Evolutionary conservation across 2,329 filamentous ascomycete species (phyloP).

Genomic region (Verruconis gallopava): DNA sequence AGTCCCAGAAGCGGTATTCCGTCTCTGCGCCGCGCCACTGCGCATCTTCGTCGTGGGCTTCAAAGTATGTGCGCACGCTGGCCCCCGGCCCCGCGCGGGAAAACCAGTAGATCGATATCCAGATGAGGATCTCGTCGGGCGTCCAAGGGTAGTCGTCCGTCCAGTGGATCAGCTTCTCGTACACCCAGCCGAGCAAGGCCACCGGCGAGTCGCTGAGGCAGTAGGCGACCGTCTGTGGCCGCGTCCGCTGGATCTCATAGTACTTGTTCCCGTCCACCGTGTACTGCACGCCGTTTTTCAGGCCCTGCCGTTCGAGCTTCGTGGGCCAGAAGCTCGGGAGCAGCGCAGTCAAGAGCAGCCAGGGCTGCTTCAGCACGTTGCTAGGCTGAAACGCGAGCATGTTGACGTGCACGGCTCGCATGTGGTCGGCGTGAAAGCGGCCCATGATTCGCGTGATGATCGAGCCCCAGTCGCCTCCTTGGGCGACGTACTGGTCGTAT

Average conservation of each 20-base stretch:
- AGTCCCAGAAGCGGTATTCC: constrained; percentile 6
- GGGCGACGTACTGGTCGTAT: constrained; percentile 44
- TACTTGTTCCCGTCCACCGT: constrained; percentile 44
- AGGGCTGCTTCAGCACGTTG: constrained; percentile 43
- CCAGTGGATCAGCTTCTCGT: constrained; percentile 59
- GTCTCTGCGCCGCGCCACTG: neutral
- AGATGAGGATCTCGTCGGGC: constrained; percentile 62
- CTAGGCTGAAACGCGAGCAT: constrained; percentile 34
- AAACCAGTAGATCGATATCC: constrained; percentile 63
- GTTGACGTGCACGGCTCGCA: constrained; percentile 51
- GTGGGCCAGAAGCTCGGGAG: constrained; percentile 26
- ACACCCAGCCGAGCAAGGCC: constrained; percentile 59
- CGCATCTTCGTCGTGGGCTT: constrained; percentile 36
- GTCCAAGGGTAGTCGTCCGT: constrained; percentile 60
- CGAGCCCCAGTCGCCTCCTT: constrained; percentile 62
- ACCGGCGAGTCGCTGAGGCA: constrained; percentile 57
- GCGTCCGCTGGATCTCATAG: constrained; percentile 47
- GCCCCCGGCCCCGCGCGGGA: constrained; percentile 56
- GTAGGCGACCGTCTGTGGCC: constrained; percentile 61
- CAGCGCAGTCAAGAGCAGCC: neutral
- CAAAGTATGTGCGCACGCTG: constrained; percentile 59
- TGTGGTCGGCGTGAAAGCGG: constrained; percentile 42
- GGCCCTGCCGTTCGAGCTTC: constrained; percentile 36
- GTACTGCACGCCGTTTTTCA: constrained; percentile 46
- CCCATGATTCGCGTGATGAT: constrained; percentile 51